Evolutionary conservation across 2,329 filamentous ascomycete species (phyloP).

Genomic region (Trichophyton rubrum): DNA sequence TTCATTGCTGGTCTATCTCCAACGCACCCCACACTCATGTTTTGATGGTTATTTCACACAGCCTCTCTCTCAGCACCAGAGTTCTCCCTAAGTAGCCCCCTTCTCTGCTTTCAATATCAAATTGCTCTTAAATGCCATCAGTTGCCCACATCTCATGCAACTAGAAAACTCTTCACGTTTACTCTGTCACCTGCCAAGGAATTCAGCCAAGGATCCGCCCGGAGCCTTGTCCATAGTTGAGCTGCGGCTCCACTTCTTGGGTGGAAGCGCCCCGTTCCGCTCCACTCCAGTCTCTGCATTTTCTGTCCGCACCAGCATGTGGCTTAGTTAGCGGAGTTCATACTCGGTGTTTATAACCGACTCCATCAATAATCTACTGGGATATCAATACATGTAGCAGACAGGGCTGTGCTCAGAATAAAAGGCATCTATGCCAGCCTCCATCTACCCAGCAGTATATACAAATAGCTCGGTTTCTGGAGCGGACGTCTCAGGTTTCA

Average conservation of each 20-base stretch:
- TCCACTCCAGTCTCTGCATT: not conserved
- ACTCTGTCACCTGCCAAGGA: not conserved
- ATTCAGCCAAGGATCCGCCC: not conserved
- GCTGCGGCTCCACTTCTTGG: not conserved
- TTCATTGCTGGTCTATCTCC: too few species aligned
- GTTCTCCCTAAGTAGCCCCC: not conserved
- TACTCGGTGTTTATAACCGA: not conserved
- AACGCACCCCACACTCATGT: not conserved
- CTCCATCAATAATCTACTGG: not conserved
- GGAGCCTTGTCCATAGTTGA: not conserved
- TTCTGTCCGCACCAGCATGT: not conserved
- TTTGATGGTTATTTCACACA: not conserved
- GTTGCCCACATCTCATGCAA: not conserved
- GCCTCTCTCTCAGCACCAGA: too few species aligned
- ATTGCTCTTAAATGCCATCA: too few species aligned
- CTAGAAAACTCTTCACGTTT: not conserved
- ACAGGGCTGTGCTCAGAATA: not conserved
- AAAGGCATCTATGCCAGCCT: not conserved
- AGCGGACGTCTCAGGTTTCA: not conserved
- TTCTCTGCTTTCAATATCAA: not conserved
- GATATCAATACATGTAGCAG: not conserved
- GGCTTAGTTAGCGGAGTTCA: not conserved
- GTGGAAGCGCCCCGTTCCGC: not conserved
- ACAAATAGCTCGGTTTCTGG: not conserved
- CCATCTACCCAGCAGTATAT: not conserved